Conservation (phyloP, 2,329 filamentous ascomycete genomes). For the Trichoderma afroharzianum region DNA sequence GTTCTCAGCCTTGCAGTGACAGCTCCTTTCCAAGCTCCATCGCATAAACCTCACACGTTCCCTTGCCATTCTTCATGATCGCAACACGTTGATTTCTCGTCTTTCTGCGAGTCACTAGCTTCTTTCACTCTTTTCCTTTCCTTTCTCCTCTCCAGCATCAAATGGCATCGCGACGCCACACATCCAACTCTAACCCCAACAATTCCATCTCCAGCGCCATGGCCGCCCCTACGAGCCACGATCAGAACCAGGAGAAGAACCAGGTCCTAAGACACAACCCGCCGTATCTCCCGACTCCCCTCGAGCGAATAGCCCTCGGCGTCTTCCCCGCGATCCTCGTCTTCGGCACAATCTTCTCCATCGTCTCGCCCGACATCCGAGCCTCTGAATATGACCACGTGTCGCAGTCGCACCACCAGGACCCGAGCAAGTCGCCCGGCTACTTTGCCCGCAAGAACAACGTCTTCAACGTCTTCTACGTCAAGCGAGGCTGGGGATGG, state of each 20-base stretch:
- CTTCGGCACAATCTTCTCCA: slow-evolving; percentile 76
- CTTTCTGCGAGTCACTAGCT: neutral
- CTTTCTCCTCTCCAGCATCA: neutral
- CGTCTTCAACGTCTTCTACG: slow-evolving; percentile 86
- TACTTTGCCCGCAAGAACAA: slow-evolving; percentile 97
- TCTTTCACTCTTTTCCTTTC: neutral
- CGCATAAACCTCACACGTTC: neutral
- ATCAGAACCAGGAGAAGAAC: slow-evolving; percentile 16
- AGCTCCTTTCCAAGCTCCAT: neutral
- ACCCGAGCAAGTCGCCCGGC: slow-evolving; percentile 57
- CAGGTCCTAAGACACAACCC: slow-evolving; percentile 37
- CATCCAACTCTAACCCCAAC: neutral
- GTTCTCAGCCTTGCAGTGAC: neutral
- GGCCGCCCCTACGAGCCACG: slow-evolving; percentile 4
- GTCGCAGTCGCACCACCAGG: slow-evolving; percentile 60
- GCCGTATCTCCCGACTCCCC: slow-evolving; percentile 65
- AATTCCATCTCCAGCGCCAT: slow-evolving; percentile 1
- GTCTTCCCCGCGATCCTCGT: slow-evolving; percentile 75
- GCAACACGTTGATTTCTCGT: neutral
- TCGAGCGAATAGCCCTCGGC: slow-evolving; percentile 61
- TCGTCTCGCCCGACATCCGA: slow-evolving; percentile 69
- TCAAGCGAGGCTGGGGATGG: slow-evolving; percentile 96
- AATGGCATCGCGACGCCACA: slow-evolving; percentile 8
- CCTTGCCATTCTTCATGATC: neutral
- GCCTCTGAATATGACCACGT: slow-evolving; percentile 58